Evolutionary conservation across 805 yeast genomes (phyloP).

Genomic region (Debaryomyces prosopidis): DNA sequence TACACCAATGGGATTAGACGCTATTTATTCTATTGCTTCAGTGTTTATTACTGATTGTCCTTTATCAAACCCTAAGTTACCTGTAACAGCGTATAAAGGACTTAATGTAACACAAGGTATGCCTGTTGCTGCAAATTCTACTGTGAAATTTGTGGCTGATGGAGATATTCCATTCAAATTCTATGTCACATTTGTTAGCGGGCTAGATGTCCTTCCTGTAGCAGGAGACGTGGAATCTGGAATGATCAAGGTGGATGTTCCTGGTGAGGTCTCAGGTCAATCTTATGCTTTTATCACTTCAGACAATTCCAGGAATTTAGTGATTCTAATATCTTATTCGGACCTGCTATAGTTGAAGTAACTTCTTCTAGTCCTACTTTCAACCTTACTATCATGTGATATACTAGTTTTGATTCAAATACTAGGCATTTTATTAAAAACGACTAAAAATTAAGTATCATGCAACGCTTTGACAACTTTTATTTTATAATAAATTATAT

Average conservation of each 20-base stretch:
- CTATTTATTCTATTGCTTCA: not conserved
- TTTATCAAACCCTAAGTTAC: not conserved
- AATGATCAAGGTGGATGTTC: not conserved
- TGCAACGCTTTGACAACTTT: no score
- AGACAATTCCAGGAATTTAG: not conserved
- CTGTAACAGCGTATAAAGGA: not conserved
- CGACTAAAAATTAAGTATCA: no score
- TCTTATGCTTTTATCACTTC: slow-evolving; percentile 1
- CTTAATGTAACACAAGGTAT: not conserved
- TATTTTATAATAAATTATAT: no score
- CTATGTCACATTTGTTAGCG: slow-evolving; percentile 1
- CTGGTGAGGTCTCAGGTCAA: not conserved
- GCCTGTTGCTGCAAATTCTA: not conserved
- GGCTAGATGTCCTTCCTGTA: not conserved
- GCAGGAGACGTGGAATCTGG: not conserved
- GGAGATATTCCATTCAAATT: not conserved
- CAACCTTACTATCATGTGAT: no score
- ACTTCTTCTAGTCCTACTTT: not conserved
- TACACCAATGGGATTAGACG: not conserved
- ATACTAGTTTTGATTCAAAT: no score
- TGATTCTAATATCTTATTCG: slow-evolving; percentile 3
- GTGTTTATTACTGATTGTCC: not conserved
- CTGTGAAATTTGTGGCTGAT: not conserved
- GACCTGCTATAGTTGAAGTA: not conserved
- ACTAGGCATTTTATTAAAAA: no score